phyloP scores from a whole-genome alignment of 2,329 filamentous ascomycete genomes.

The Fusarium liriodendri region DNA sequence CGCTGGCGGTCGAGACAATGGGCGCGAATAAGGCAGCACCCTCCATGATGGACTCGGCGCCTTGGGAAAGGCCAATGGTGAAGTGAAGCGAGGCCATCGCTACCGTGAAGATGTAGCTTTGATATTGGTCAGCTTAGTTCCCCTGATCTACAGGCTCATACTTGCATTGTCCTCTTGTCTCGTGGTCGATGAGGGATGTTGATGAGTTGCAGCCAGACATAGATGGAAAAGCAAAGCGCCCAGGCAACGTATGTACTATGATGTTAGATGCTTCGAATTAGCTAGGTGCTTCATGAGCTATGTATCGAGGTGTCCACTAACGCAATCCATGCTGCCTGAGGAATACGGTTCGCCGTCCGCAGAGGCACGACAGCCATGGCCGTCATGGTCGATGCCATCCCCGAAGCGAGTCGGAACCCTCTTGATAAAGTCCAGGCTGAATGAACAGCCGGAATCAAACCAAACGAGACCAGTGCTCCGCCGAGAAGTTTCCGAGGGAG shows the following conservation, averaged over 20 bases:
- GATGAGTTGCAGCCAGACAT: background rate
- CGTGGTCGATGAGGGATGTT: background rate
- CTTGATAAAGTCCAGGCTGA: background rate
- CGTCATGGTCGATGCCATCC: background rate
- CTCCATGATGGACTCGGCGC: background rate
- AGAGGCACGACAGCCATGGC: background rate
- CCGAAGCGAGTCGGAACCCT: background rate
- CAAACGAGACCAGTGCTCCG: background rate
- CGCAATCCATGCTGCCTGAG: background rate
- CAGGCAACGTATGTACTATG: background rate
- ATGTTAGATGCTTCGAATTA: background rate
- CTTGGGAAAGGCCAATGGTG: background rate
- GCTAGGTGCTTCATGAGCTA: too few relatives aligned
- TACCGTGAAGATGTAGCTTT: background rate
- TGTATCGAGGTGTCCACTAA: too few relatives aligned
- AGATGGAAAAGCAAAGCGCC: background rate
- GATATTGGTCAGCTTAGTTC: background rate
- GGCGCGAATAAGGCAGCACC: background rate
- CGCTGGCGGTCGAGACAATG: background rate
- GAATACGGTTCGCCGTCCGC: background rate
- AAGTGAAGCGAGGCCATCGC: background rate
- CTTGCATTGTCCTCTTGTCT: background rate
- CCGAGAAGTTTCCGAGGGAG: background rate
- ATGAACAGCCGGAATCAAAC: background rate
- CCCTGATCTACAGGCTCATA: fast-evolving